phyloP scores from a whole-genome alignment of 345 rosid genomes.

The Salix viminalis region DNA sequence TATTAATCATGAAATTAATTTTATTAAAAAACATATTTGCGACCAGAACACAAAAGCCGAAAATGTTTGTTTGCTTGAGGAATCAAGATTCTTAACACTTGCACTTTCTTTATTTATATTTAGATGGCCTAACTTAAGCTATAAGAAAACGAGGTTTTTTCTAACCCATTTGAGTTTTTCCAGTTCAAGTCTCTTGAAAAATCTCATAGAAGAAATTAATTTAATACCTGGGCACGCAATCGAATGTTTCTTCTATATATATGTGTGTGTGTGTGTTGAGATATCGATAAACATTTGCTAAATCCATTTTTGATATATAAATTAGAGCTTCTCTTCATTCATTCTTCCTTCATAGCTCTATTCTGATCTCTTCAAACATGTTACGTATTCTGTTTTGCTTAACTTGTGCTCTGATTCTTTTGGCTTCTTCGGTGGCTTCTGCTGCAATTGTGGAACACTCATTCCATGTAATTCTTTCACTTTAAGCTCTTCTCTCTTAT shows the following conservation, averaged over 20 bases:
- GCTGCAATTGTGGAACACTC: constrained; percentile 70
- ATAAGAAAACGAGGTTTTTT: neutral
- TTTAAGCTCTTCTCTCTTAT: neutral
- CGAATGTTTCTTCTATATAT: neutral
- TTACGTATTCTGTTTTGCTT: constrained; percentile 28
- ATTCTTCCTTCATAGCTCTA: neutral
- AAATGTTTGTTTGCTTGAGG: neutral
- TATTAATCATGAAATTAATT: neutral
- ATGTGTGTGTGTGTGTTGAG: neutral
- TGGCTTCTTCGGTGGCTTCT: constrained; percentile 48
- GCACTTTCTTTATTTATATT: neutral
- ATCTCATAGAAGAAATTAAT: neutral
- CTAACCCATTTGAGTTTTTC: neutral
- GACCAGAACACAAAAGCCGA: neutral
- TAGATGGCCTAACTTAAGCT: neutral
- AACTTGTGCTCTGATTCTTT: constrained; percentile 30
- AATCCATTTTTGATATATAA: neutral
- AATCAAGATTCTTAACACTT: neutral
- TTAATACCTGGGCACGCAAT: neutral
- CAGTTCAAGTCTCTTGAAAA: neutral
- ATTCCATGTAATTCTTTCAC: constrained; percentile 44
- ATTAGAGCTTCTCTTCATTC: neutral
- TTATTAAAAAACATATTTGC: neutral
- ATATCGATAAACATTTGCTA: neutral
- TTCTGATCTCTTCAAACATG: constrained; percentile 23